Conservation (phyloP, 768 basidiomycete genomes). For the Lentinula boryana region DNA sequence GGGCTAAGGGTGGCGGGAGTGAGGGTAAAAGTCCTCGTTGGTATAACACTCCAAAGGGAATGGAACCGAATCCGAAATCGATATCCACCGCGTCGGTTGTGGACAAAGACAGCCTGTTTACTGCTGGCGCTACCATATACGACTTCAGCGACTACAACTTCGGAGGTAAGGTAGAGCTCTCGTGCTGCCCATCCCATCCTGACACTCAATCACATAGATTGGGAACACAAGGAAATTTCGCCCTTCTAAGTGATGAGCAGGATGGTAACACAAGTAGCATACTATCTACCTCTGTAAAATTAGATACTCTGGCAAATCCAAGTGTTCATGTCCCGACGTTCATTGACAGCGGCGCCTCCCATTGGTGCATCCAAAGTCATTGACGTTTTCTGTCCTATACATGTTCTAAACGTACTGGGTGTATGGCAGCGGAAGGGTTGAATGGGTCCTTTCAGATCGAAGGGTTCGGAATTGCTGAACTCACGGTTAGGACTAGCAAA, state of each 20-base stretch:
- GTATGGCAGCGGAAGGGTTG: background rate
- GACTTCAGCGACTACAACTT: too few relatives aligned
- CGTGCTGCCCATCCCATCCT: too few relatives aligned
- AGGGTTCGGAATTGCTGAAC: background rate
- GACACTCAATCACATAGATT: too few relatives aligned
- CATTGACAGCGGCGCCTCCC: background rate
- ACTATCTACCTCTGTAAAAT: too few relatives aligned
- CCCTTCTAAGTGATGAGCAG: too few relatives aligned
- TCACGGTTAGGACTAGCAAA: background rate
- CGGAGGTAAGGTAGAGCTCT: background rate
- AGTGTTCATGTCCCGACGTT: background rate
- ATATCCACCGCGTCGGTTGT: background rate
- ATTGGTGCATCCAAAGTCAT: background rate
- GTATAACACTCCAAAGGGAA: background rate
- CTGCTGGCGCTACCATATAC: background rate
- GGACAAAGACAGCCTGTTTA: background rate
- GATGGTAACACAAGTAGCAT: too few relatives aligned
- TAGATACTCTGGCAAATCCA: too few relatives aligned
- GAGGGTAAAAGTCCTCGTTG: background rate
- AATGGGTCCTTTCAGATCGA: background rate
- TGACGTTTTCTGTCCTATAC: background rate
- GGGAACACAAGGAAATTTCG: too few relatives aligned
- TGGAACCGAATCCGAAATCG: background rate
- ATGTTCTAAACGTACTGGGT: background rate
- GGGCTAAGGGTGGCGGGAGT: background rate